Conservation (phyloP, 768 basidiomycete genomes). For the Lactarius quietus region DNA sequence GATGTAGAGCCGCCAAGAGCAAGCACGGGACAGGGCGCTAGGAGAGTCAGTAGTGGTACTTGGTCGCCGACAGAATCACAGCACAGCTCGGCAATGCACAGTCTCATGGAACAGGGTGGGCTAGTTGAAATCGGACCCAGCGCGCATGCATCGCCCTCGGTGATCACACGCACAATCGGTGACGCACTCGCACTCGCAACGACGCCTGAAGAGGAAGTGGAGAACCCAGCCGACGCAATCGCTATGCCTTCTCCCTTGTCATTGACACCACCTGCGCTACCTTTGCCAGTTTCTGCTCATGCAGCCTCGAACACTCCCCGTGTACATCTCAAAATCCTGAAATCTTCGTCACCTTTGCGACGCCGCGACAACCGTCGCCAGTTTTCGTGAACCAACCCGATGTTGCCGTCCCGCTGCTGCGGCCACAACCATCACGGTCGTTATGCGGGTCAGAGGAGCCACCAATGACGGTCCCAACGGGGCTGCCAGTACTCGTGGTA, state of each 20-base stretch:
- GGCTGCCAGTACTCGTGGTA: slow-evolving; percentile 69
- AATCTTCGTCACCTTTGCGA: background rate
- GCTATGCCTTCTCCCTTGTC: background rate
- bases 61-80: slow-evolving; percentile 2
- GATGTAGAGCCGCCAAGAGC: background rate
- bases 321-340: slow-evolving; percentile 2
- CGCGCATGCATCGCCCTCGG: slow-evolving; percentile 34
- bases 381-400: background rate
- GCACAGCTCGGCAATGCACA: slow-evolving; percentile 47
- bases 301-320: background rate
- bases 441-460: slow-evolving; percentile 15
- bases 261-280: background rate
- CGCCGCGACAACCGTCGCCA: background rate
- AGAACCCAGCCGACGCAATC: slow-evolving; percentile 12
- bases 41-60: background rate
- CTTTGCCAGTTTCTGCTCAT: background rate
- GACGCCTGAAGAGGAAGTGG: slow-evolving; percentile 10
- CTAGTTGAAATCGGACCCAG: slow-evolving; percentile 53
- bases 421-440: background rate
- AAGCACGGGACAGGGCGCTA: background rate
- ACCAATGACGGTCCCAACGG: slow-evolving; percentile 39
- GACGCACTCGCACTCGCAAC: slow-evolving; percentile 26
- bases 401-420: background rate
- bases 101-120: slow-evolving; percentile 65
- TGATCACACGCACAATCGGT: slow-evolving; percentile 43